Evolutionary conservation across 768 basidiomycete genomes (phyloP), one percentile per base, ranked within the genome.

Genomic region (Kwoniella sp.): DNA sequence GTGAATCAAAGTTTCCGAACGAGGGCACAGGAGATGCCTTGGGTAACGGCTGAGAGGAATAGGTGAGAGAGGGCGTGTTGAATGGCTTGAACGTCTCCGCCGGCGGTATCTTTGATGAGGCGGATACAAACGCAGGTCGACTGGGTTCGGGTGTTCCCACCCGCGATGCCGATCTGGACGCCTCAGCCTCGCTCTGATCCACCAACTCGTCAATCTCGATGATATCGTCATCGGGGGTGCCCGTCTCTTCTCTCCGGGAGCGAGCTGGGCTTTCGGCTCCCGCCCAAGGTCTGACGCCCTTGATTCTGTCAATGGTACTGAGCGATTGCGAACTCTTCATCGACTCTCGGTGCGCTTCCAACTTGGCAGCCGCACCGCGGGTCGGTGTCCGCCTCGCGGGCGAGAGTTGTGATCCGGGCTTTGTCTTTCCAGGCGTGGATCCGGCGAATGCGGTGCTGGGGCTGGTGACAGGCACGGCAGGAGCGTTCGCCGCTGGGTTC

Each of bases 351-450:
- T 54, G 28, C 9, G 53, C 52, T 36, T 62, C 67, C n/a, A 69
- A 50, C 33, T 61, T 63, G 22, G 62, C 64, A 2, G 67, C 67
- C 3, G 67, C 67, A 20, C 67, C 67, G 47, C 67, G 28, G 3
- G 48, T 47, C 5, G 66, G 66, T 12, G 63, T 64, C 31, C 52
- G 22, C 31, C 44, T 46, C 5, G 39, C 52, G 7, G 52, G 52
- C 9, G 52, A 48, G 15, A 56, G 9, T 4, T 41, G 31, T 7
- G 38, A 27, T 14, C 38, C 38, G 25, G 55, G 50, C 12, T 46
- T 48, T 6, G 50, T 44, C 29, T 55, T 61, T 15, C 54, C 33
- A 2, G 67, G 63, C 22, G 46, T 50, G 8, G 46, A 25, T 10
- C 52, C 52, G 11, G 43, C 34, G 9, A 50, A 41, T 8, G 43